phyloP scores from a whole-genome alignment of 129 eudicot genomes.

The Pulicaria dysenterica region DNA sequence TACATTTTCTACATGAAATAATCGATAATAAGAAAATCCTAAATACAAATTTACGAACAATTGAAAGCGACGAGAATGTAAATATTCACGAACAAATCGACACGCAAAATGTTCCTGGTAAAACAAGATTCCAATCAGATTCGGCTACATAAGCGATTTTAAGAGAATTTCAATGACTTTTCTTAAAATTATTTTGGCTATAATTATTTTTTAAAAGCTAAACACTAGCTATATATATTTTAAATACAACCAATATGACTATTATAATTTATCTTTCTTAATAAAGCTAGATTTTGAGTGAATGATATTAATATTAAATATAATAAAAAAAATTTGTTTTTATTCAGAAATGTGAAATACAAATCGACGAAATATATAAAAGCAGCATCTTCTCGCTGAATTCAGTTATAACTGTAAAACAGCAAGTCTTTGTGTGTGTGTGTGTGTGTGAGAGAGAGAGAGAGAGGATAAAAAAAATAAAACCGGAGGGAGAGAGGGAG shows the following conservation, averaged over 20 bases:
- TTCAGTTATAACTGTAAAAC: not conserved
- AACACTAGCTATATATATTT: too few relatives aligned
- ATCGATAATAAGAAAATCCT: too few relatives aligned
- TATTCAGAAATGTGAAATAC: not conserved
- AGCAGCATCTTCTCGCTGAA: constrained; percentile 15
- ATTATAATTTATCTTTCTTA: too few relatives aligned
- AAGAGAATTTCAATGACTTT: constrained; percentile 2
- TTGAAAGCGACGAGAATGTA: not conserved
- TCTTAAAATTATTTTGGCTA: too few relatives aligned
- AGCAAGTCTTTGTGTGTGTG: not conserved
- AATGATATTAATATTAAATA: too few relatives aligned
- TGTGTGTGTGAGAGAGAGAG: constrained; percentile 8
- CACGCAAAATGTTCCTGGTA: not conserved
- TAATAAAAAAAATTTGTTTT: not conserved
- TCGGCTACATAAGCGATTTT: constrained; percentile 1
- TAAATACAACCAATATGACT: too few relatives aligned
- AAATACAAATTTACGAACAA: not conserved
- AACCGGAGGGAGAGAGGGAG: not conserved
- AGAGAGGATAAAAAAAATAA: not conserved
- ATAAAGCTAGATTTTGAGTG: too few relatives aligned
- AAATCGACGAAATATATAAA: not conserved
- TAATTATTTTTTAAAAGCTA: too few relatives aligned
- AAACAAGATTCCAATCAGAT: not conserved
- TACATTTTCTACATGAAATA: too few relatives aligned
- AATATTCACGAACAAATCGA: not conserved